Percentiles rank a stretch among this genome's conserved stretches.
These are phyloP conservation scores for Mortierella sp. DNA, from an alignment of 371 early-diverging fungal species.

Conservation along the genomic window DNA sequence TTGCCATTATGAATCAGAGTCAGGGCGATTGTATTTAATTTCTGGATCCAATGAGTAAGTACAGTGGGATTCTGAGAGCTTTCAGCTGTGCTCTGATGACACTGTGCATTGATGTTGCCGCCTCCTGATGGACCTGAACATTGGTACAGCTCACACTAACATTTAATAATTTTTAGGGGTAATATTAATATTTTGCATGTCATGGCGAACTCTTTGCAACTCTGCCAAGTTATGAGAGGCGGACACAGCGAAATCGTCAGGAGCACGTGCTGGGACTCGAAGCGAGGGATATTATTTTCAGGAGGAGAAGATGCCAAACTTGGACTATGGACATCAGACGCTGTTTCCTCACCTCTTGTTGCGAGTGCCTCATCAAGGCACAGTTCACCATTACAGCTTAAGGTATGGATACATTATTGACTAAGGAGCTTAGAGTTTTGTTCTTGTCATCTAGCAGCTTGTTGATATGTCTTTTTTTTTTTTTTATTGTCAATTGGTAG, in stretches of 20 bases:
- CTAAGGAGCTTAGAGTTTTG: background rate
- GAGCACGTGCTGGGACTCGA: constrained; percentile 74
- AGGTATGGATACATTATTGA: constrained; percentile 13
- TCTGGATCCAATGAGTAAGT: constrained; percentile 83
- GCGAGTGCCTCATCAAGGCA: constrained; percentile 45
- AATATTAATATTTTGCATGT: constrained; percentile 81
- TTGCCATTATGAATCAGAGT: constrained; percentile 76
- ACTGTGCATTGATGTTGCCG: background rate
- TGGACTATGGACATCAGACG: constrained; percentile 69
- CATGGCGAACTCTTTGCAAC: constrained; percentile 74
- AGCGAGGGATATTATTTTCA: constrained; percentile 66
- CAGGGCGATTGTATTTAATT: constrained; percentile 83
- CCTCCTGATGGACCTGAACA: background rate
- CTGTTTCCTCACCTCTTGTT: constrained; percentile 13
- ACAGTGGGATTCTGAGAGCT: background rate
- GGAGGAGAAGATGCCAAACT: constrained; percentile 85
- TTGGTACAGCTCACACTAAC: background rate
- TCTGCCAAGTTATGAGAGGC: constrained; percentile 69
- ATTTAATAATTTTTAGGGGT: constrained; percentile 61
- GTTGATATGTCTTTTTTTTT: background rate
- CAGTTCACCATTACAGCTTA: constrained; percentile 36
- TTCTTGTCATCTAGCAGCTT: background rate
- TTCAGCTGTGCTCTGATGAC: too few species aligned
- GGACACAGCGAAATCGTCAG: constrained; percentile 82
- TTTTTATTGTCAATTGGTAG: background rate